Evolutionary conservation across 805 yeast species (phyloP).

Genomic region (Candida cerambycidarum): DNA sequence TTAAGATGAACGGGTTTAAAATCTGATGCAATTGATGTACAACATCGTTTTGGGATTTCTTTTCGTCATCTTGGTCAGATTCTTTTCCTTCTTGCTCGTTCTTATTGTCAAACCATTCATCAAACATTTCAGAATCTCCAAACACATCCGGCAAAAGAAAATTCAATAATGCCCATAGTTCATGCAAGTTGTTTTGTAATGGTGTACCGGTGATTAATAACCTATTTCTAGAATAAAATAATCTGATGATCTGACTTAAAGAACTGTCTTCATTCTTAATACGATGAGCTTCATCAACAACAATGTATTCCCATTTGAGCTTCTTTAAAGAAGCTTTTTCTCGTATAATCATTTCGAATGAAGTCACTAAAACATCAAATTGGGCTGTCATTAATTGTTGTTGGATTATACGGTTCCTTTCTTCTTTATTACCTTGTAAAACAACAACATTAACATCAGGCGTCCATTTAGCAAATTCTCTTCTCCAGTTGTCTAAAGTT

Average conservation of each 20-base stretch:
- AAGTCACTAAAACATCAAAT: slow-evolving; percentile 87
- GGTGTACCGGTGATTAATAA: slow-evolving; percentile 95
- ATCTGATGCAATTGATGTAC: slow-evolving; percentile 88
- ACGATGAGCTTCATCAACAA: slow-evolving; percentile 96
- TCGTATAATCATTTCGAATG: slow-evolving; percentile 90
- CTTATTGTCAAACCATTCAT: slow-evolving; percentile 80
- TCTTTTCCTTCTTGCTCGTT: no score
- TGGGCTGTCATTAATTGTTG: slow-evolving; percentile 63
- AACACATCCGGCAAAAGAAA: slow-evolving; percentile 92
- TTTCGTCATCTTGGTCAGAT: slow-evolving; percentile 25
- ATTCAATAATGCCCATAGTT: slow-evolving; percentile 91
- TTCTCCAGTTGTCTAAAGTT: slow-evolving; percentile 92
- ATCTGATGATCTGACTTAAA: slow-evolving; percentile 85
- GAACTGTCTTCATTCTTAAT: slow-evolving; percentile 93
- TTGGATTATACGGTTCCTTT: slow-evolving; percentile 60
- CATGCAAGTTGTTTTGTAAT: slow-evolving; percentile 90
- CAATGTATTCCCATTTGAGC: slow-evolving; percentile 88
- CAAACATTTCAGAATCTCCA: slow-evolving; percentile 86
- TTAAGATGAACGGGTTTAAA: slow-evolving; percentile 78
- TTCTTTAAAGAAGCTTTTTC: slow-evolving; percentile 81
- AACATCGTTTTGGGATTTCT: slow-evolving; percentile 65
- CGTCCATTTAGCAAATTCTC: slow-evolving; percentile 94
- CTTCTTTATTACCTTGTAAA: slow-evolving; percentile 88
- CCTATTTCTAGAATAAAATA: slow-evolving; percentile 82
- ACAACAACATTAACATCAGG: slow-evolving; percentile 88